phyloP scores from a whole-genome alignment of 768 basidiomycete genomes.

The Lentinula aciculospora region DNA sequence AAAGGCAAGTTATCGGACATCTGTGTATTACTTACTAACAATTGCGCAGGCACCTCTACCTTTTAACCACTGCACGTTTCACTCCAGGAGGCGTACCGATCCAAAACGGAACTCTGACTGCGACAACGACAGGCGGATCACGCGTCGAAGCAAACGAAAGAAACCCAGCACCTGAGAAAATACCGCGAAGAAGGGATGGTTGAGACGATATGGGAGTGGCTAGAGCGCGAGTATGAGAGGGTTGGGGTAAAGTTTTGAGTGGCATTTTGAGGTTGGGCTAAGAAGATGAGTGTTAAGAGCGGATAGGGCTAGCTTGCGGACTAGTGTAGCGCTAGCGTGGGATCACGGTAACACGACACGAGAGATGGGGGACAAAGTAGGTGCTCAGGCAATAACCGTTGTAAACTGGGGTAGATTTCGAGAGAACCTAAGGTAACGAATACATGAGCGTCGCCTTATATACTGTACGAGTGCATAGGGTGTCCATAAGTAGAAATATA shows the following conservation, averaged over 20 bases:
- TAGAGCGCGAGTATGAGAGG: neutral
- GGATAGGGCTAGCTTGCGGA: too few relatives aligned
- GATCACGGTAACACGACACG: too few relatives aligned
- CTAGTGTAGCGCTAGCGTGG: too few relatives aligned
- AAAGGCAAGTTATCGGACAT: neutral
- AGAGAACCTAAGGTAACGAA: too few relatives aligned
- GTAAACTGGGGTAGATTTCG: too few relatives aligned
- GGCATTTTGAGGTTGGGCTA: too few relatives aligned
- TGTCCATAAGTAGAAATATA: too few relatives aligned
- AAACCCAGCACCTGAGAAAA: neutral
- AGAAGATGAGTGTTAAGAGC: too few relatives aligned
- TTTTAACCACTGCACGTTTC: neutral
- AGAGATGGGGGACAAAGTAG: too few relatives aligned
- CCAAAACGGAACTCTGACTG: neutral
- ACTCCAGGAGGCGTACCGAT: neutral
- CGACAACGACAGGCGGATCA: neutral
- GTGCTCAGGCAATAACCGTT: too few relatives aligned
- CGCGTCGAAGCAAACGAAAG: neutral
- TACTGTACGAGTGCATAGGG: too few relatives aligned
- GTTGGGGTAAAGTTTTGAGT: neutral
- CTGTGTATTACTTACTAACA: neutral
- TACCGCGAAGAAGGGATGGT: neutral
- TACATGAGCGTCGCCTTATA: too few relatives aligned
- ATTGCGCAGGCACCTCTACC: neutral
- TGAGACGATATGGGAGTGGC: neutral